phyloP scores from a whole-genome alignment of 805 yeast species.

The Komagataella phaffii region DNA sequence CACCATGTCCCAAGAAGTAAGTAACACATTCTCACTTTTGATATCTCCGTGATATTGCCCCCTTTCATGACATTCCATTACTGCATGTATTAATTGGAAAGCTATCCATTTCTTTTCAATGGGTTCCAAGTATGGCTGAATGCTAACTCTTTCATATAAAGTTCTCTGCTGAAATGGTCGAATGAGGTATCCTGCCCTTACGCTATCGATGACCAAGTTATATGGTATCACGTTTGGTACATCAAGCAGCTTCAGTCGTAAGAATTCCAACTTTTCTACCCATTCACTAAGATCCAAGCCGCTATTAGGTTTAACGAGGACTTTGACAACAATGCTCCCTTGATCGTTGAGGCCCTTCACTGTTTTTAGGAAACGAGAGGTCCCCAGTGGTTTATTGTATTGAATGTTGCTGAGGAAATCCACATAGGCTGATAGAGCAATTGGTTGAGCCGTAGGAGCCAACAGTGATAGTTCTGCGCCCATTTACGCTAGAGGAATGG shows the following conservation, averaged over 20 bases:
- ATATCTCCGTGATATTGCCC: slow-evolving; percentile 79
- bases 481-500: slow-evolving; percentile 28
- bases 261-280: slow-evolving; percentile 16
- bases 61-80: slow-evolving; percentile 48
- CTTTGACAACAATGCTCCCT: slow-evolving; percentile 67
- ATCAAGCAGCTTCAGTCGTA: slow-evolving; percentile 27
- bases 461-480: slow-evolving; percentile 77
- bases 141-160: slow-evolving; percentile 75
- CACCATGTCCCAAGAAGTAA: slow-evolving; percentile 85
- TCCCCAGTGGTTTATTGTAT: slow-evolving; percentile 62
- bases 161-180: slow-evolving; percentile 72
- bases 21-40: slow-evolving; percentile 77
- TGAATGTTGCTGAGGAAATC: slow-evolving; percentile 68
- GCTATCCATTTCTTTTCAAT: slow-evolving; percentile 77
- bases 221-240: slow-evolving; percentile 60
- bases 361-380: slow-evolving; percentile 77
- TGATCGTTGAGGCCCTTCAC: slow-evolving; percentile 64
- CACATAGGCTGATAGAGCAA: slow-evolving; percentile 81
- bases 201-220: slow-evolving; percentile 68
- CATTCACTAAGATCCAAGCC: slow-evolving; percentile 21
- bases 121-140: slow-evolving; percentile 75
- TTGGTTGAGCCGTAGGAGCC: slow-evolving; percentile 86
- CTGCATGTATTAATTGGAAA: slow-evolving; percentile 60
- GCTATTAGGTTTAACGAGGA: slow-evolving; percentile 61
- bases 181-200: slow-evolving; percentile 80